Conservation (phyloP, 805 yeast species). For the Hanseniaspora occidentalis region DNA sequence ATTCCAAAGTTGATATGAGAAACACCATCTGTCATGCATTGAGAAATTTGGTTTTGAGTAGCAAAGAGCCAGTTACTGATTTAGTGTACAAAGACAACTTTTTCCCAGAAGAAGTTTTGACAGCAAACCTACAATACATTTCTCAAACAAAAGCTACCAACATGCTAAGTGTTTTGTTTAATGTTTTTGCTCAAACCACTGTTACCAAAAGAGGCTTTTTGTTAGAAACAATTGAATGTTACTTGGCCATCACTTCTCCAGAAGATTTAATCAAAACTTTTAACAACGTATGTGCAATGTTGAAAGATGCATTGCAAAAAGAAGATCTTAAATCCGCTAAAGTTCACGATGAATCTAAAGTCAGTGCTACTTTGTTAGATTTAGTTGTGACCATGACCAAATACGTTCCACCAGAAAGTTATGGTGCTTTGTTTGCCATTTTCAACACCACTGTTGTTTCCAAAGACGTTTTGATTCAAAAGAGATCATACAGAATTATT, state of each 20-base stretch:
- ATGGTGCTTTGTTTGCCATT: constrained; percentile 65
- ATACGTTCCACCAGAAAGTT: constrained; percentile 59
- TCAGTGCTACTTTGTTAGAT: constrained; percentile 83
- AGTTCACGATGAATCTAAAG: constrained; percentile 30
- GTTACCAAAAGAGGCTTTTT: constrained; percentile 77
- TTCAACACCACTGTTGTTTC: constrained; percentile 54
- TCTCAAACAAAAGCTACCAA: constrained; percentile 52
- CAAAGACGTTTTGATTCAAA: constrained; percentile 62
- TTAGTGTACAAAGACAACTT: constrained; percentile 45
- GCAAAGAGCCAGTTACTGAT: constrained; percentile 17
- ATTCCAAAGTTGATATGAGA: constrained; percentile 64
- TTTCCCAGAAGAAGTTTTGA: constrained; percentile 45
- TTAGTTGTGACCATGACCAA: constrained; percentile 77
- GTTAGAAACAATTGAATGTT: constrained; percentile 75
- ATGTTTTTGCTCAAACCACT: constrained; percentile 81
- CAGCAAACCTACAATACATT: constrained; percentile 47
- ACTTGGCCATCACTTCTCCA: constrained; percentile 53
- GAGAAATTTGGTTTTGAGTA: constrained; percentile 66
- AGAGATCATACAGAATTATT: constrained; percentile 76
- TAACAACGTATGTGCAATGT: constrained; percentile 69
- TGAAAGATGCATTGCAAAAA: constrained; percentile 62
- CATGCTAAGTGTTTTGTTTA: constrained; percentile 74
- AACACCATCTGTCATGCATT: constrained; percentile 75
- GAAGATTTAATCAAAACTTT: constrained; percentile 65
- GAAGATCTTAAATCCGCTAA: constrained; percentile 27